Conservation (phyloP, 164 flowering plant species). For the Chimonanthus salicifolius region DNA sequence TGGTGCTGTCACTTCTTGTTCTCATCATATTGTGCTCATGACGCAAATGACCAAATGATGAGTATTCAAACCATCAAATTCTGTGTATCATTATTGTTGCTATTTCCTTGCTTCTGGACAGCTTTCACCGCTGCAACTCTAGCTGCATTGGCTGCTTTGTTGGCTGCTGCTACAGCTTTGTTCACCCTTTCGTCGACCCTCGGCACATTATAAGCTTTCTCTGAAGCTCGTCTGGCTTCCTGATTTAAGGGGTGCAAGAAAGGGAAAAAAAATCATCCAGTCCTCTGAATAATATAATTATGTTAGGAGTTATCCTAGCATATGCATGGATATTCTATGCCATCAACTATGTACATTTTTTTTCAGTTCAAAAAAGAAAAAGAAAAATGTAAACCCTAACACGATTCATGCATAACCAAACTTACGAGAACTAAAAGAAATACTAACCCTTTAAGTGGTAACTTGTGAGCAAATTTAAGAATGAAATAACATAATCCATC, state of each 20-base stretch:
- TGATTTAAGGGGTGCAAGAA: constrained; percentile 20
- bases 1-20: background rate
- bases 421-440: too few relatives aligned
- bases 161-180: constrained; percentile 73
- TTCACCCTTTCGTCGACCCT: constrained; percentile 85
- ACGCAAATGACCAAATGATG: background rate
- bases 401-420: too few relatives aligned
- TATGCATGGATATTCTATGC: too few relatives aligned
- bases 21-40: background rate
- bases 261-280: background rate
- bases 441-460: too few relatives aligned
- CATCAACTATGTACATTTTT: too few relatives aligned
- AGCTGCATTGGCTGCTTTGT: constrained; percentile 90
- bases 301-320: too few relatives aligned
- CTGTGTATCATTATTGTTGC: constrained; percentile 15
- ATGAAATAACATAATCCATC: too few relatives aligned
- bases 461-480: too few relatives aligned
- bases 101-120: constrained; percentile 62
- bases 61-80: constrained; percentile 22
- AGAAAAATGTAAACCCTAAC: too few relatives aligned
- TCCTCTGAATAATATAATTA: background rate
- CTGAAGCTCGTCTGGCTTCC: constrained; percentile 86
- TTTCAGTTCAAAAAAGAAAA: too few relatives aligned
- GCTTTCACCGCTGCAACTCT: constrained; percentile 95
- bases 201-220: constrained; percentile 59